Evolutionary conservation across 208 protist genomes (phyloP), one percentile per base, ranked within the genome.

Genomic region (Acanthamoeba healyi): DNA sequence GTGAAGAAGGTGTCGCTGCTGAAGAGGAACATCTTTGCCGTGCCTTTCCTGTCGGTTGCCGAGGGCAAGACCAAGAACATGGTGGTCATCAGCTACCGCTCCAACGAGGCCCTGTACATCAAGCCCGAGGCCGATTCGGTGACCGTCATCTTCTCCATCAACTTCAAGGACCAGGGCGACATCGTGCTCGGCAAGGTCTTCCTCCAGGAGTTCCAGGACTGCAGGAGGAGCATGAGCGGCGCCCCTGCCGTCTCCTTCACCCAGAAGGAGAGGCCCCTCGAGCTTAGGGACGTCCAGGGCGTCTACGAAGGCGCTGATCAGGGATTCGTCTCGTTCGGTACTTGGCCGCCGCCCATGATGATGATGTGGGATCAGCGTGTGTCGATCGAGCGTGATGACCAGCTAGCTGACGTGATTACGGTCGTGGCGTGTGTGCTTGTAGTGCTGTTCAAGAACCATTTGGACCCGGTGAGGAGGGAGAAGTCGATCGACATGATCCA

Each of bases 81-180:
- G n/a, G n/a, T 29, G 54, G 46, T 49, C 29, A 96, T 97, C 67
- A 61, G 92, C 70, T 97, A 96, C 82, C 94, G 96, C 92, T 44
- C 9, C 56, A 92, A 95, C 32, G 96, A 97, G 81, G 46, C 90
- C n/a, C 56, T 97, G n/a, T 97, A 95, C 63, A 61, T 97, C 61
- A 97, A 97, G 86, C 22, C 77, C 26, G 88, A 95, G 84, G 95
- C 54, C 79, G 92, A 97, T 42, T 49, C 72, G 54, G 95, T 95
- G 1, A 94, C 94, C n/a, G 95, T 96, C 34, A 96, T 97, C 79
- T 97, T 97, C 93, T 95, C 95, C 46, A 95, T 97, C 58, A 74
- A 56, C 65, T 97, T 97, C 81, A 96, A 96, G 72, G 96, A 97
- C 74, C 17, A 61, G 54, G 95, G 95, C 81, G 96, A 97, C 86